A percentile compares a stretch with the other conserved stretches of the same genome.
phyloP scores from a whole-genome alignment of 1,139 yeast species.

The Geotrichum carabidarum region DNA sequence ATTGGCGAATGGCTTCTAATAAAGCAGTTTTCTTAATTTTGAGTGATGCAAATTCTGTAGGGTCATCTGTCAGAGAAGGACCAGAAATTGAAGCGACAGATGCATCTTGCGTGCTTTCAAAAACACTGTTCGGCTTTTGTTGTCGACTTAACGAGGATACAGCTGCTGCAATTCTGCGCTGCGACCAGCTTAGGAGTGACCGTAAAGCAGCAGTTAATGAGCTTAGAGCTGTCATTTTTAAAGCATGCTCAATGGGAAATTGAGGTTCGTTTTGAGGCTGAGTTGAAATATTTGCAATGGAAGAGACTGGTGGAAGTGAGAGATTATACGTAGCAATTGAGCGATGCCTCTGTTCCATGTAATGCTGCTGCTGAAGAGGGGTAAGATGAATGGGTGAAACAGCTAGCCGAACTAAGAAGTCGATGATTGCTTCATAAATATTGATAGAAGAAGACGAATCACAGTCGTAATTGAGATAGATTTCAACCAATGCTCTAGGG shows the following conservation, averaged over 20 bases:
- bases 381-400: conserved; percentile 68
- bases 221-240: conserved; percentile 74
- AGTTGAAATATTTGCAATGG: conserved; percentile 62
- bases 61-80: conserved; percentile 49
- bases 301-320: conserved; percentile 65
- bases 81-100: conserved; percentile 18
- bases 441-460: conserved; percentile 71
- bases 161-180: conserved; percentile 52
- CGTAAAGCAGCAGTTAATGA: conserved; percentile 78
- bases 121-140: background rate
- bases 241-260: conserved; percentile 56
- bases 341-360: conserved; percentile 54
- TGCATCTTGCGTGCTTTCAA: conserved; percentile 18
- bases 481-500: conserved; percentile 85
- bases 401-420: conserved; percentile 69
- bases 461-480: conserved; percentile 93
- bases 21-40: conserved; percentile 81
- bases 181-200: conserved; percentile 85
- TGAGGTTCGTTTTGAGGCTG: conserved; percentile 39
- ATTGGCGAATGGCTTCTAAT: conserved; percentile 60
- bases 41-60: conserved; percentile 76
- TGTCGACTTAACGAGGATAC: background rate
- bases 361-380: conserved; percentile 61
- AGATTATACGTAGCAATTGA: conserved; percentile 73
- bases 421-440: conserved; percentile 75